Evolutionary conservation across 1,284 basidiomycete species (phyloP), one percentile per base, ranked within the genome.

Genomic region (Microbotryum intermedium): DNA sequence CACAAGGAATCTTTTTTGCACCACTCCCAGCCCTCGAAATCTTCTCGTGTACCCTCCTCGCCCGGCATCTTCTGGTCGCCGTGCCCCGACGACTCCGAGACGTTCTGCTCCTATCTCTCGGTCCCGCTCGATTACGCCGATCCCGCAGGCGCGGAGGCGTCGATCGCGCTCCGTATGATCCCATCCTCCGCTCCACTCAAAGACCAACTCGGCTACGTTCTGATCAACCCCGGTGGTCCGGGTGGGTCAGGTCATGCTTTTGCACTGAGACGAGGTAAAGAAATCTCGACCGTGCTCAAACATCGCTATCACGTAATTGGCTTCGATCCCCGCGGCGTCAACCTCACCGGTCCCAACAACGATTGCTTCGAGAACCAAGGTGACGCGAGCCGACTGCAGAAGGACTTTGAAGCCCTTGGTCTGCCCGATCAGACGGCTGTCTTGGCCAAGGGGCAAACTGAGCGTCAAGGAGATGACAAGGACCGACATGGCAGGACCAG

Each of bases 241-340:
- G 69, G 69, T 6, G 68, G 64, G 1, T 61, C 58, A 6, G 34
- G 34, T 16, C 34, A 39, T 39, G 34, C 34, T 16, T 39, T 39
- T 68, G 68, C 0, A 62, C 58, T 7, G 30, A 21, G 34, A 39
- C 11, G 34, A 39, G 34, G 34, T 16, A 39, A 39, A 39, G 9
- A 25, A 43, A 25, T 23, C 4, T 57, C 44, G 11, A 26, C 46
- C 23, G 20, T 30, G 59, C 34, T 39, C 34, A 39, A 39, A 16
- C 34, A 61, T 3, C 52, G 57, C 23, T 72, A 68, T 55, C 65
- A 70, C 48, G 53, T 70, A 42, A 20, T 67, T 48, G 60, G 60
- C 9, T 71, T 61, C 55, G 67, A 71, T 29, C 70, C 70, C 6
- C 64, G 70, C 16, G 67, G 65, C 7, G 65, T 70, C 47, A 69